Base-by-base conservation (phyloP, 805 yeast species). In the Limtongia smithiae region DNA sequence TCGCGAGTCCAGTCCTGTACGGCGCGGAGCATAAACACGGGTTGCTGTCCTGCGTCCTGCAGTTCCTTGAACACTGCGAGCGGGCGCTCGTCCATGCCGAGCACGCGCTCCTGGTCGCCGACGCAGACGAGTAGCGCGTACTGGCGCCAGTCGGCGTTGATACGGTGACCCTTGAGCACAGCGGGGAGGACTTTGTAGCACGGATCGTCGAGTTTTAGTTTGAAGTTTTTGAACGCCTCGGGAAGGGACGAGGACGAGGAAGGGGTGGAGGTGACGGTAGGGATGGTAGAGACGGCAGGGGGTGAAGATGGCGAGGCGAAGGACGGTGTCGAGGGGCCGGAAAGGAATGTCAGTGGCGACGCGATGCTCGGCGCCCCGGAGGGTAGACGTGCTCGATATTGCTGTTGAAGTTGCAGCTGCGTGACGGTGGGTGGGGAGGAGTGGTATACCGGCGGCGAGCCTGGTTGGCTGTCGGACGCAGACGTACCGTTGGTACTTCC, bases 21-120 rank as follows among this genome's bases (percentile, higher is more conserved):
- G 59, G 87, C 93, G 59, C 97, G 72, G 37, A 90, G 74, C 96
- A 90, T 90, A 51, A 90, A 88, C 1, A 93, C 85, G 0, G 97
- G 97, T 62, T 84, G 86, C 57, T 83, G 75, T 1, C 96, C 96
- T 50, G 81, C 76, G 53, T 85, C 95, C 63, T 81, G 88, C 22
- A 91, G 72, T 61, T 85, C 95, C 65, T 87, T 85, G 64, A 88
- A 87, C 8, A 89, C 81, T 32, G 78, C 71, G 6, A 91, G 94
- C 0, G 98, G 98, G 65, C 81, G 85, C 62, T 91, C 98, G 24
- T 87, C 86, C 55, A 85, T 72, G 33, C 84, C 86, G 40, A 93
- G 68, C 8, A 89, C 79, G 25, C 96, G 71, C 63, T 91, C 97
- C 61, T 84, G 84, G 64, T 89, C 96, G 21, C 93, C 96, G 63